A percentile compares a stretch with the other conserved stretches of the same genome.
These are phyloP conservation scores for Tausonia pullulans DNA, from an alignment of 1,284 basidiomycete species.

Conservation along the genomic window DNA sequence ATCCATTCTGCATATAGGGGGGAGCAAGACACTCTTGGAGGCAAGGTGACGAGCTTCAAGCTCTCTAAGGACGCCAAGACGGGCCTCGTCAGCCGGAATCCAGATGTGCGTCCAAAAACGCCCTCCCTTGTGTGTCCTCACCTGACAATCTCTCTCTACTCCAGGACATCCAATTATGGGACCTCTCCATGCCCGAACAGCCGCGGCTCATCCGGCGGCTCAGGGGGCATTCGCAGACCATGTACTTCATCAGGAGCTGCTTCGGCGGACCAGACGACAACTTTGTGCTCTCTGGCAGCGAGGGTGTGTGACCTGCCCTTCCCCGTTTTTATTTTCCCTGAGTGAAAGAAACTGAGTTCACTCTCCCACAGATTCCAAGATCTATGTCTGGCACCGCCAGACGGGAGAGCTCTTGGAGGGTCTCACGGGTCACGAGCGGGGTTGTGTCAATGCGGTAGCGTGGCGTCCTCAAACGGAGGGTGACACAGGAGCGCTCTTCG, in stretches of 20 bases:
- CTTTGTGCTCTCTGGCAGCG: conserved; percentile 86
- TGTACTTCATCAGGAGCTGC: conserved; percentile 78
- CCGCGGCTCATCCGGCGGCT: conserved; percentile 63
- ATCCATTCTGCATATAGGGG: too few species aligned
- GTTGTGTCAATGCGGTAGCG: conserved; percentile 87
- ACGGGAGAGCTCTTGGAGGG: conserved; percentile 70
- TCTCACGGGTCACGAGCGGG: conserved; percentile 59
- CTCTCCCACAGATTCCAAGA: conserved; percentile 56
- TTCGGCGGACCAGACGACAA: conserved; percentile 87
- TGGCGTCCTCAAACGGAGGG: conserved; percentile 65
- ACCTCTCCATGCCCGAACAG: conserved; percentile 46
- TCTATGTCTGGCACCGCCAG: conserved; percentile 92
- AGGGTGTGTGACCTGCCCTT: conserved; percentile 50
- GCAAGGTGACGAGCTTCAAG: conserved; percentile 77
- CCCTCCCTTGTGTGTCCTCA: neutral
- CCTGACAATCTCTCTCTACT: neutral
- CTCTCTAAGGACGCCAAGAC: conserved; percentile 77
- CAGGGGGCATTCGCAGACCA: conserved; percentile 65
- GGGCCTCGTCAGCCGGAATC: conserved; percentile 74
- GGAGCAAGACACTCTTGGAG: neutral
- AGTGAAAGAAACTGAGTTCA: neutral
- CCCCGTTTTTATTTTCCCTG: neutral
- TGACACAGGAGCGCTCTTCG: conserved; percentile 57
- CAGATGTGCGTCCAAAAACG: conserved; percentile 50
- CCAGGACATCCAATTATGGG: conserved; percentile 81